A percentile compares a stretch with the other conserved stretches of the same genome.
Conservation (phyloP, 2,329 filamentous ascomycete species). For the Fusarium abutilonis region DNA sequence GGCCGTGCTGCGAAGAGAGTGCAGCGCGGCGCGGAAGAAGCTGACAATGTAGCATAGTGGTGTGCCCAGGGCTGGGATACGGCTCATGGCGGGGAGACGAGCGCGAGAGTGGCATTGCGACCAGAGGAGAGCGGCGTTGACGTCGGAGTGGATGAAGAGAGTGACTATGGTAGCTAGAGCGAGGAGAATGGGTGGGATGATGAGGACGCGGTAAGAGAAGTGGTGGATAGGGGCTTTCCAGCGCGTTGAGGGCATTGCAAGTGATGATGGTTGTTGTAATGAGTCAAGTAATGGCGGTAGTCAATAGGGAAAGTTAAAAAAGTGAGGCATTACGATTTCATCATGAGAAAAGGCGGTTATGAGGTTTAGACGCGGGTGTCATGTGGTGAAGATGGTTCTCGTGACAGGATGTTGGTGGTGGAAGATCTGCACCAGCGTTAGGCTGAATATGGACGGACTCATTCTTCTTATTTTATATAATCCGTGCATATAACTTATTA, state of each 20-base stretch:
- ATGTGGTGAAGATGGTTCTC: constrained; percentile 36
- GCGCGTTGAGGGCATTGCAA: constrained; percentile 29
- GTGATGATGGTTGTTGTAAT: neutral
- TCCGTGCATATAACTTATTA: no score
- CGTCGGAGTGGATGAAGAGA: constrained; percentile 59
- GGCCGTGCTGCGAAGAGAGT: constrained; percentile 54
- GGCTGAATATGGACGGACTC: constrained; percentile 9
- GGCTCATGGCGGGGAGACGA: constrained; percentile 56
- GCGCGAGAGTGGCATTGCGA: constrained; percentile 63
- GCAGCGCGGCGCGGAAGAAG: constrained; percentile 59
- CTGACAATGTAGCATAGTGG: constrained; percentile 61
- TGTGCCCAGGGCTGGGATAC: constrained; percentile 57
- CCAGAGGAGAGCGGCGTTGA: constrained; percentile 63
- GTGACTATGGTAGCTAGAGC: constrained; percentile 54
- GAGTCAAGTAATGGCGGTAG: no score
- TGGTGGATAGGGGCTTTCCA: constrained; percentile 60
- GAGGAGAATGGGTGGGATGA: constrained; percentile 60
- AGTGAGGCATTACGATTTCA: neutral
- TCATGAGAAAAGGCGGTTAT: neutral
- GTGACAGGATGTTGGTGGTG: constrained; percentile 31
- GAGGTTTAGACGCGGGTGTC: constrained; percentile 12
- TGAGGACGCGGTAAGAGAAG: constrained; percentile 62
- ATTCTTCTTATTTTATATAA: neutral
- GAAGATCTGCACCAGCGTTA: constrained; percentile 27
- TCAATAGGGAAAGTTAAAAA: rapidly evolving